These are phyloP conservation scores for Oenanthe sinensis DNA, from an alignment of 129 eudicot species.

Conservation along the genomic window DNA sequence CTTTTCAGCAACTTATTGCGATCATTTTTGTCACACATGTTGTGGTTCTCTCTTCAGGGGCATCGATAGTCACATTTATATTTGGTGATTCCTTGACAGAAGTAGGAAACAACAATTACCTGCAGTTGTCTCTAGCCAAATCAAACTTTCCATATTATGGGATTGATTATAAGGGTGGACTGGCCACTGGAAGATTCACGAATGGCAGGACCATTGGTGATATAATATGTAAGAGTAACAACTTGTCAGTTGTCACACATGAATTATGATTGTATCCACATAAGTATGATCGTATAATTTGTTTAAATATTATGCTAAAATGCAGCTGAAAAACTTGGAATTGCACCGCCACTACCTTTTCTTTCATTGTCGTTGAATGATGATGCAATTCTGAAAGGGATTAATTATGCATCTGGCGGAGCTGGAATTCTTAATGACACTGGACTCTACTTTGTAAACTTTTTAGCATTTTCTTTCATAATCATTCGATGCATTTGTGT, in stretches of 20 bases:
- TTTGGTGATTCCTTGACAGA: constrained; percentile 91
- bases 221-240: constrained; percentile 38
- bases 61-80: constrained; percentile 47
- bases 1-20: background rate
- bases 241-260: too few relatives aligned
- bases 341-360: constrained; percentile 73
- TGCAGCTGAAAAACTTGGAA: constrained; percentile 82
- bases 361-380: constrained; percentile 53
- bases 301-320: background rate
- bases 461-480: background rate
- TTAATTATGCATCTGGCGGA: constrained; percentile 93
- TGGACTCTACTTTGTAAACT: constrained; percentile 67
- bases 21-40: constrained; percentile 10
- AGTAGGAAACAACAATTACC: constrained; percentile 81
- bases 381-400: constrained; percentile 63
- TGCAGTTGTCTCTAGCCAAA: constrained; percentile 66
- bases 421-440: constrained; percentile 94
- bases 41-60: background rate
- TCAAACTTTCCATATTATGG: constrained; percentile 73
- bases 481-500: background rate
- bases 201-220: constrained; percentile 97
- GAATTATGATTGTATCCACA: background rate
- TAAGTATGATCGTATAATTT: background rate
- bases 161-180: constrained; percentile 43
- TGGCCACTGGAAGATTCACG: constrained; percentile 77